Base-by-base conservation (phyloP, 2,329 filamentous ascomycete genomes). In the Penicillium sp. region DNA sequence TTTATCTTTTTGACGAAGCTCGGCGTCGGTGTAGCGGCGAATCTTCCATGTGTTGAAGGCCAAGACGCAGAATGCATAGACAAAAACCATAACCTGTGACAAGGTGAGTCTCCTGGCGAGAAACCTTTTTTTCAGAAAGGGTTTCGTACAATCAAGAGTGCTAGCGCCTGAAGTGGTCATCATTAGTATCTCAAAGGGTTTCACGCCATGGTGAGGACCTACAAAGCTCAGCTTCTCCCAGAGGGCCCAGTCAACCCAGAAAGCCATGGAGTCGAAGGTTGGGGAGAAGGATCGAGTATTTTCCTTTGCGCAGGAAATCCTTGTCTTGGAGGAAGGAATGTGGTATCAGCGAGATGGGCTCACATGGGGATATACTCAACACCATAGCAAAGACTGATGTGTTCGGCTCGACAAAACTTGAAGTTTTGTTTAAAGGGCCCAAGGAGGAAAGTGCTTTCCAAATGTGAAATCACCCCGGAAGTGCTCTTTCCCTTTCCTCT, bases 221-320 rank as follows among this genome's bases (percentile, higher is more conserved):
- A 95, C 90, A 73, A 95, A 88, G 45, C 84, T 87, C 83, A 95
- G 84, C 73, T 95, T 83, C 76, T 93, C 82, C 90, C 90, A 95
- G 60, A 93, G 73, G 58, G 79, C 74, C 90, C 89, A 95, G 43
- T 72, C 76, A 37, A 74, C 61, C 68, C 86, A 88, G 68, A 89
- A 88, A 35, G 44, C 48, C 63, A 70, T 71, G 43, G 44, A 64
- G 43, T 32, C 29, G 11, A 32, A 11, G 29, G 11, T 32, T 8
- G 7, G 8, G 29, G 8, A 32, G 29, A 8, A 11, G 5, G 8
- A 32, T 11, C 8, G 29, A 7, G 11, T 7, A 7, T 11, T 32
- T 32, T 32, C 3, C 29, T 32, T 7, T 32, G 18, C 18, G 18
- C 18, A 18, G 18, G 18, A 18, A 18, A 18, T 18, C 18, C 18